Conservation (phyloP, 2,329 filamentous ascomycete genomes). For the Cladorrhinum sp. region DNA sequence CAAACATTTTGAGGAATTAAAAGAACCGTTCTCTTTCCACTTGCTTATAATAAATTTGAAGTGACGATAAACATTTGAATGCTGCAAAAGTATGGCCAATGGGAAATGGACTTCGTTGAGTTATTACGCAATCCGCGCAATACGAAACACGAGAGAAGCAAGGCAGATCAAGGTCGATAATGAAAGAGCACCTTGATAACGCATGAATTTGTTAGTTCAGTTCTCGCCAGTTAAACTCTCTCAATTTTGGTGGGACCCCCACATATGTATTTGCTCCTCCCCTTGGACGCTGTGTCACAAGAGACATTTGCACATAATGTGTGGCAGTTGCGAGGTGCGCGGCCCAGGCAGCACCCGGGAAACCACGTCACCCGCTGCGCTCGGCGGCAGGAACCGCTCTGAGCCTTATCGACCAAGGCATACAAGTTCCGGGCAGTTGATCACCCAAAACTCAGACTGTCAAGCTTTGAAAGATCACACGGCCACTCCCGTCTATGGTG, state of each 20-base stretch:
- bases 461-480: not conserved
- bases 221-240: not conserved
- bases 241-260: not conserved
- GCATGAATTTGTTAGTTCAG: not conserved
- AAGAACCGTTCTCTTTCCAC: too few relatives aligned
- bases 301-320: not conserved
- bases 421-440: not conserved
- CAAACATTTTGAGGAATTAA: conserved; percentile 6
- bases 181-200: not conserved
- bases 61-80: too few relatives aligned
- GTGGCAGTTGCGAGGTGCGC: not conserved
- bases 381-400: too few relatives aligned
- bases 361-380: not conserved
- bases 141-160: conserved; percentile 15
- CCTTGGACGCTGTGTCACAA: not conserved
- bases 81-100: conserved; percentile 4
- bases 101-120: not conserved
- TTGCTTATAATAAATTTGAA: too few relatives aligned
- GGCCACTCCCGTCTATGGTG: not conserved
- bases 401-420: not conserved
- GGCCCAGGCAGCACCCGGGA: not conserved
- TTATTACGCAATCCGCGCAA: conserved; percentile 7
- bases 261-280: not conserved
- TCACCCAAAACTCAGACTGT: not conserved
- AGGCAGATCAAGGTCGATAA: not conserved